phyloP scores from a whole-genome alignment of 2,329 filamentous ascomycete species.

The Fusarium sp. region DNA sequence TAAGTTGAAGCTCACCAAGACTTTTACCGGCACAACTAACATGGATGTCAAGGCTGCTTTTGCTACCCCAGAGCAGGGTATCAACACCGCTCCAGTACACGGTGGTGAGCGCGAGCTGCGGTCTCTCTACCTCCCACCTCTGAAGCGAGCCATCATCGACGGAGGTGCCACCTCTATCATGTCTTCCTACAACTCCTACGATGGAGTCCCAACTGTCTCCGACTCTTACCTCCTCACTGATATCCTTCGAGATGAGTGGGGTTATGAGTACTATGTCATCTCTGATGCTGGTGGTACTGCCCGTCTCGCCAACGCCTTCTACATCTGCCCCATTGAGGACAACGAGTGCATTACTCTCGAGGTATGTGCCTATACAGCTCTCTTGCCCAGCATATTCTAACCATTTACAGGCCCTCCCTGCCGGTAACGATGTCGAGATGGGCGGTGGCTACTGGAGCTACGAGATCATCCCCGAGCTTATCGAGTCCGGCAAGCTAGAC shows the following conservation, averaged over 20 bases:
- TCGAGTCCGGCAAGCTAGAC: conserved; percentile 67
- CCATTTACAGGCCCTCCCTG: conserved; percentile 60
- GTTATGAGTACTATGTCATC: conserved; percentile 71
- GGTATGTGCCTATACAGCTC: conserved; percentile 43
- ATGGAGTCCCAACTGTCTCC: conserved; percentile 72
- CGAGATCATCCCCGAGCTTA: conserved; percentile 69
- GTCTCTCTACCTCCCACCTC: conserved; percentile 65
- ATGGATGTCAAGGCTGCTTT: conserved; percentile 59
- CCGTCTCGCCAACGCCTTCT: conserved; percentile 69
- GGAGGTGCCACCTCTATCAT: conserved; percentile 72
- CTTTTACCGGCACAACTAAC: background rate
- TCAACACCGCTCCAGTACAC: conserved; percentile 70
- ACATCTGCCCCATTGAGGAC: conserved; percentile 67
- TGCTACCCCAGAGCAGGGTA: conserved; percentile 72
- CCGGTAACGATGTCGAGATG: conserved; percentile 79
- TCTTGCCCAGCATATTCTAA: background rate
- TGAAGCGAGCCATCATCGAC: conserved; percentile 75
- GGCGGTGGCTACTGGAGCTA: conserved; percentile 77
- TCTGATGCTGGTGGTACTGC: conserved; percentile 74
- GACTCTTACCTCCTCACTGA: conserved; percentile 71
- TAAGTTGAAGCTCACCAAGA: conserved; percentile 38
- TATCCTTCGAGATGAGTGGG: conserved; percentile 75
- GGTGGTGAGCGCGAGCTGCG: conserved; percentile 62
- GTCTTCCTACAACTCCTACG: conserved; percentile 78
- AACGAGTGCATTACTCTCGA: conserved; percentile 69